These are phyloP conservation scores for Sequoiadendron giganteum DNA, from an alignment of 75 land plant genomes.

Conservation along the genomic window DNA sequence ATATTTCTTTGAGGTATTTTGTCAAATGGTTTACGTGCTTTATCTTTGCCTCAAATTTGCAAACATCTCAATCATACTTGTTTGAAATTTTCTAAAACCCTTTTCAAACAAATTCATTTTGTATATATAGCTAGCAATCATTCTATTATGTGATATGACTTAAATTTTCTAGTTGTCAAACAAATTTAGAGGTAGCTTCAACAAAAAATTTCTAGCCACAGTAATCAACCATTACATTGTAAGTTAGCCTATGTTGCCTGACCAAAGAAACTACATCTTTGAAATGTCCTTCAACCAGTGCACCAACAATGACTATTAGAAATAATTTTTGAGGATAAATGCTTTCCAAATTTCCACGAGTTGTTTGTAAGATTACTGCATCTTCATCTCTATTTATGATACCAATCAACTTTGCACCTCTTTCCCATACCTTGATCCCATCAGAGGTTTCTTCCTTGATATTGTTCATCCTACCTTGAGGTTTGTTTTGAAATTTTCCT, in stretches of 20 bases:
- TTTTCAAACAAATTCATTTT: too few relatives aligned
- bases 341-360: slow-evolving; percentile 89
- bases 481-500: slow-evolving; percentile 22
- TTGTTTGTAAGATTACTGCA: slow-evolving; percentile 83
- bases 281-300: slow-evolving; percentile 66
- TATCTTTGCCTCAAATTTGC: too few relatives aligned
- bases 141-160: slow-evolving; percentile 88
- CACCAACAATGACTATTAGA: slow-evolving; percentile 65
- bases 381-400: slow-evolving; percentile 86
- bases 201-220: slow-evolving; percentile 72
- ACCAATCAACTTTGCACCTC: slow-evolving; percentile 77
- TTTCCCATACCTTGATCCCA: slow-evolving; percentile 81
- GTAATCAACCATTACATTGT: slow-evolving; percentile 86
- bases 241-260: slow-evolving; percentile 91
- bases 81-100: too few relatives aligned
- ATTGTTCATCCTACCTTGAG: slow-evolving; percentile 16
- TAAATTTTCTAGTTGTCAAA: slow-evolving; percentile 79
- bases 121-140: too few relatives aligned
- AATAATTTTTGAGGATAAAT: slow-evolving; percentile 93
- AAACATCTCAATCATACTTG: too few relatives aligned
- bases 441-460: slow-evolving; percentile 36
- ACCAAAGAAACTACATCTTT: slow-evolving; percentile 86
- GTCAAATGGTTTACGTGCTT: too few relatives aligned
- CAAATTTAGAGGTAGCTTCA: slow-evolving; percentile 63
- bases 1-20: too few relatives aligned